Evolutionary conservation across 2,329 filamentous ascomycete species (phyloP).

Genomic region (Coleophoma crateriformis): DNA sequence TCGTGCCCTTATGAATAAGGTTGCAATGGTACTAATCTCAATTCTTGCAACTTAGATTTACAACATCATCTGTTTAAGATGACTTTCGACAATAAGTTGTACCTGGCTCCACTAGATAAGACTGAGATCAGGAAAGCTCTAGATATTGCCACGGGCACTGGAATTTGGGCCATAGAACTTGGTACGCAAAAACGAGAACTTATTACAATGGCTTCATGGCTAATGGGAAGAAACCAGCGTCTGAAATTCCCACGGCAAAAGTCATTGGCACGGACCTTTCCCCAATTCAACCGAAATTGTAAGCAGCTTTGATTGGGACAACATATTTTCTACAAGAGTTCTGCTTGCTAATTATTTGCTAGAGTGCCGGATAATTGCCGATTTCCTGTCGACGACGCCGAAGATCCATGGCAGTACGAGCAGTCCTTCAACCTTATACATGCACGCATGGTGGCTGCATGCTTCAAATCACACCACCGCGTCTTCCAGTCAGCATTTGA

Average conservation of each 20-base stretch:
- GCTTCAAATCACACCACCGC: background rate
- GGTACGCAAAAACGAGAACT: background rate
- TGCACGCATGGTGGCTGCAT: slow-evolving; percentile 27
- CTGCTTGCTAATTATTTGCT: background rate
- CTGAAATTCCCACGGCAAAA: background rate
- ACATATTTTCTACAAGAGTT: background rate
- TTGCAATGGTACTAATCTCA: background rate
- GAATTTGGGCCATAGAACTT: slow-evolving; percentile 8
- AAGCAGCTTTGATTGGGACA: background rate
- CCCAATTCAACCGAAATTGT: slow-evolving; percentile 29
- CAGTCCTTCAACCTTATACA: slow-evolving; percentile 44
- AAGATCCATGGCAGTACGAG: slow-evolving; percentile 40
- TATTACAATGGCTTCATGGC: background rate
- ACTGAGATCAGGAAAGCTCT: background rate
- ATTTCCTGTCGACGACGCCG: slow-evolving; percentile 44
- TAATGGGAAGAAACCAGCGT: background rate
- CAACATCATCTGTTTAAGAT: background rate
- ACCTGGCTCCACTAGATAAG: background rate
- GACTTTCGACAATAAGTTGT: background rate
- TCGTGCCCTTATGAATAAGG: background rate
- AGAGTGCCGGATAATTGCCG: slow-evolving; percentile 40
- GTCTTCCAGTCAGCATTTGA: background rate
- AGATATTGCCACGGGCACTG: slow-evolving; percentile 2
- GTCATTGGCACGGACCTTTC: background rate
- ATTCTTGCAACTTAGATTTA: background rate